A percentile compares a stretch with the other conserved stretches of the same genome.
Conservation (phyloP, 495 filamentous ascomycete species). For the Ascodesmis nigricans region DNA sequence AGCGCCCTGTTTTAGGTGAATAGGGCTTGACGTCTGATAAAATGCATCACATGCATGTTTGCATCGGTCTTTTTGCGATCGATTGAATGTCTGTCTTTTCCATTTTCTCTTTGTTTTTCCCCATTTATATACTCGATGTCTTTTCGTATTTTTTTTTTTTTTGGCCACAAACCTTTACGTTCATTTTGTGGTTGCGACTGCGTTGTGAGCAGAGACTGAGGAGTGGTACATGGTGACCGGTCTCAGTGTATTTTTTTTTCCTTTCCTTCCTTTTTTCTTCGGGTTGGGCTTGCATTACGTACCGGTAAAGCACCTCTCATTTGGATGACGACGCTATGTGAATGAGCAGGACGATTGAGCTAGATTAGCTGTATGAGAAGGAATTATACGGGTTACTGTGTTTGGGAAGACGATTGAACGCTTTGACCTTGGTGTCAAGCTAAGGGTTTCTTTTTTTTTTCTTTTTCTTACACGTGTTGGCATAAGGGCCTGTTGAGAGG, state of each 20-base stretch:
- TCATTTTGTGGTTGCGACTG: not conserved
- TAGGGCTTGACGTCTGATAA: too few species aligned
- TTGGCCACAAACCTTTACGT: not conserved
- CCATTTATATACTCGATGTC: slow-evolving; percentile 2
- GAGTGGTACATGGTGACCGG: not conserved
- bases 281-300: not conserved
- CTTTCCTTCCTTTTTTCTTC: not conserved
- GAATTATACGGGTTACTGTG: too few species aligned
- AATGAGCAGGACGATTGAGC: not conserved
- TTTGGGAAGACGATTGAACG: too few species aligned
- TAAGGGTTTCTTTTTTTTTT: too few species aligned
- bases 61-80: slow-evolving; percentile 4
- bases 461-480: too few species aligned
- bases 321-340: not conserved
- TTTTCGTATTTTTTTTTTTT: slow-evolving; percentile 5
- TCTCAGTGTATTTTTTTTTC: not conserved
- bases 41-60: slow-evolving; percentile 1
- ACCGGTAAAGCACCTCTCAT: too few species aligned
- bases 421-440: too few species aligned
- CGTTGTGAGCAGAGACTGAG: too few species aligned
- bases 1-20: slow-evolving; percentile 42
- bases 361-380: too few species aligned
- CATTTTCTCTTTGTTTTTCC: not conserved
- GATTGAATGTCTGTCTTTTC: too few species aligned
- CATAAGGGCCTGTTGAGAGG: too few species aligned